phyloP scores from a whole-genome alignment of 306 rosid species.

The Trichosanthes cucumerina region DNA sequence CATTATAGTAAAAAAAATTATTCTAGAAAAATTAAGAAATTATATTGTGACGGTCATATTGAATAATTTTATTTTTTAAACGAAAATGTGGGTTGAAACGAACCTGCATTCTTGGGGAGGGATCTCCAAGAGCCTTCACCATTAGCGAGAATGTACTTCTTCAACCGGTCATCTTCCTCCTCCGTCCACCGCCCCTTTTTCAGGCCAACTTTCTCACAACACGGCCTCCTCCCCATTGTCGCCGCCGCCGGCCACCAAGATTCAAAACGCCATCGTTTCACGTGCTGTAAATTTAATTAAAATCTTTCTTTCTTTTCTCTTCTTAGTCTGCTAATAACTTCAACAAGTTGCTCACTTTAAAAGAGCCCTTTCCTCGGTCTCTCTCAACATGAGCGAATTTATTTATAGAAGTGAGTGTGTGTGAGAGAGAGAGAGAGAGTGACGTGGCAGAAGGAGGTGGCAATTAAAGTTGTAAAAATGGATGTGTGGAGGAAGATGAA shows the following conservation, averaged over 20 bases:
- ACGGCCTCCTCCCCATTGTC: conserved; percentile 77
- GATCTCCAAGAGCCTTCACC: conserved; percentile 96
- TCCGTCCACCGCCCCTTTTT: conserved; percentile 75
- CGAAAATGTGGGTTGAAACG: neutral
- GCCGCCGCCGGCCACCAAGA: neutral
- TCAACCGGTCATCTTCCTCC: conserved; percentile 63
- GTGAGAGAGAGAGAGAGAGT: neutral
- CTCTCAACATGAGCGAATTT: neutral
- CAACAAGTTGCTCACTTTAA: neutral
- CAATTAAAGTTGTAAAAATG: neutral
- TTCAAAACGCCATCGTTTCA: neutral
- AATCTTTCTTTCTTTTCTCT: neutral
- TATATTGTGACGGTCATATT: neutral
- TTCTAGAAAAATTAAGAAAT: too few relatives aligned
- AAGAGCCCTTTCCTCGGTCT: neutral
- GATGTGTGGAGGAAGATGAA: conserved; percentile 27
- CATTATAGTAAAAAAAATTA: too few relatives aligned
- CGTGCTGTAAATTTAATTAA: neutral
- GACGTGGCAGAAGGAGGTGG: neutral
- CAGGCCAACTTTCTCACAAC: conserved; percentile 78
- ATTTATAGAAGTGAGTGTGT: conserved; percentile 1
- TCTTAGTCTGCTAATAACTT: neutral
- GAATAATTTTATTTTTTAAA: neutral
- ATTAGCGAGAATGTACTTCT: conserved; percentile 39
- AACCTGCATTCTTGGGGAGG: conserved; percentile 79